phyloP scores from a whole-genome alignment of 2,329 filamentous ascomycete genomes.

The Sphaerulina vaccinii region DNA sequence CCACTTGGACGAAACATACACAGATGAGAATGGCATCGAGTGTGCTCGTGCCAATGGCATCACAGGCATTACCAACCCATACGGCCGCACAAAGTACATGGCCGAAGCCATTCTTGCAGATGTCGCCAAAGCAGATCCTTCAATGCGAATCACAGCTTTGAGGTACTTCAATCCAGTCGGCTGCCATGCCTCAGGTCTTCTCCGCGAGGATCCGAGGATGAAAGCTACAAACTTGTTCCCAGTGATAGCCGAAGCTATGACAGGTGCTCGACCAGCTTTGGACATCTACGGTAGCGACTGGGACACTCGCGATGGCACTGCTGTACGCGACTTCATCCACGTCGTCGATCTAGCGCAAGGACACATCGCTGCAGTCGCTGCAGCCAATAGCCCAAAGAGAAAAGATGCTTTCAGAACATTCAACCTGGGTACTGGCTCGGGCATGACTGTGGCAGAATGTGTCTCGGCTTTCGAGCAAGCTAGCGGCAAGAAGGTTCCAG shows the following conservation, averaged over 20 bases:
- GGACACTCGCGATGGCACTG: slow-evolving; percentile 64
- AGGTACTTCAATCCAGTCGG: slow-evolving; percentile 69
- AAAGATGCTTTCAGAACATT: slow-evolving; percentile 41
- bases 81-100: slow-evolving; percentile 67
- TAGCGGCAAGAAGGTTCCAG: slow-evolving; percentile 38
- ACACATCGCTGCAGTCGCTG: slow-evolving; percentile 59
- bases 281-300: slow-evolving; percentile 65
- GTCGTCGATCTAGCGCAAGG: slow-evolving; percentile 60
- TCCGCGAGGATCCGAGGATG: slow-evolving; percentile 63
- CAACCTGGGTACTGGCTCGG: slow-evolving; percentile 45
- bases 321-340: slow-evolving; percentile 54
- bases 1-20: slow-evolving; percentile 42
- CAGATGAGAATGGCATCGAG: slow-evolving; percentile 45
- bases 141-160: slow-evolving; percentile 62
- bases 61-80: slow-evolving; percentile 62
- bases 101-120: slow-evolving; percentile 66
- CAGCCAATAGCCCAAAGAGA: slow-evolving; percentile 26
- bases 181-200: slow-evolving; percentile 61
- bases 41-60: slow-evolving; percentile 47
- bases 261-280: slow-evolving; percentile 54
- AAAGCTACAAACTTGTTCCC: slow-evolving; percentile 65
- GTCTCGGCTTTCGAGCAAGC: slow-evolving; percentile 41
- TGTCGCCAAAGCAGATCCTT: slow-evolving; percentile 56
- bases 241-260: slow-evolving; percentile 61
- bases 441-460: slow-evolving; percentile 46